Evolutionary conservation across 2,329 filamentous ascomycete species (phyloP).

Genomic region (Stagonosporopsis chrysanthemi): DNA sequence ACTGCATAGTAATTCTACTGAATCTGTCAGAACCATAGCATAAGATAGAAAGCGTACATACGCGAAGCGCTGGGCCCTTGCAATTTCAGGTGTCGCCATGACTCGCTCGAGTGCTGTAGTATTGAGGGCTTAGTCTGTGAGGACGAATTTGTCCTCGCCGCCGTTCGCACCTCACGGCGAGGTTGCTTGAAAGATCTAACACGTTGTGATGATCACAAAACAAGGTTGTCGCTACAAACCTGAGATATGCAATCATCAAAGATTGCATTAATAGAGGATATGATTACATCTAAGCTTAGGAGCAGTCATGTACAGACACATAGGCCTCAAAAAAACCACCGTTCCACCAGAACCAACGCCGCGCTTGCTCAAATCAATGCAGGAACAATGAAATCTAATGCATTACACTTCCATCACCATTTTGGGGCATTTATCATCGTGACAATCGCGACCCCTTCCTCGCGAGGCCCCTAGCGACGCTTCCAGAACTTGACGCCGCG

Average conservation of each 20-base stretch:
- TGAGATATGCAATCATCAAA: not conserved
- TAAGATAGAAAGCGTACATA: too few relatives aligned
- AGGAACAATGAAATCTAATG: conserved; percentile 7
- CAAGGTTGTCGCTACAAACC: not conserved
- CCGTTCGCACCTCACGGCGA: too few relatives aligned
- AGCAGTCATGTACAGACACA: conserved; percentile 4
- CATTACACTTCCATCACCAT: conserved; percentile 1
- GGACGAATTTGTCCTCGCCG: too few relatives aligned
- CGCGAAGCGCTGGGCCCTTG: too few relatives aligned
- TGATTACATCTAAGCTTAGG: not conserved
- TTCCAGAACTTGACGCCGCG: conserved; percentile 22
- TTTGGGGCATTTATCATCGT: not conserved
- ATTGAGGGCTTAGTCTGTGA: too few relatives aligned
- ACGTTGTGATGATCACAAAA: too few relatives aligned
- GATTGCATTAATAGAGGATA: not conserved
- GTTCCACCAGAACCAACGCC: conserved; percentile 15
- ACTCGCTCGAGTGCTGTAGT: too few relatives aligned
- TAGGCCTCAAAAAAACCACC: not conserved
- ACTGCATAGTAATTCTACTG: too few relatives aligned
- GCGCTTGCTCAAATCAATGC: conserved; percentile 16
- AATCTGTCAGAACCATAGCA: too few relatives aligned
- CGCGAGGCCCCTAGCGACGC: conserved; percentile 14
- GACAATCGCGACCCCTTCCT: not conserved
- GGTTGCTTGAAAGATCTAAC: too few relatives aligned
- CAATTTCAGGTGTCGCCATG: too few relatives aligned